Evolutionary conservation across 2,329 filamentous ascomycete genomes (phyloP).

Genomic region (Alternaria longipes): DNA sequence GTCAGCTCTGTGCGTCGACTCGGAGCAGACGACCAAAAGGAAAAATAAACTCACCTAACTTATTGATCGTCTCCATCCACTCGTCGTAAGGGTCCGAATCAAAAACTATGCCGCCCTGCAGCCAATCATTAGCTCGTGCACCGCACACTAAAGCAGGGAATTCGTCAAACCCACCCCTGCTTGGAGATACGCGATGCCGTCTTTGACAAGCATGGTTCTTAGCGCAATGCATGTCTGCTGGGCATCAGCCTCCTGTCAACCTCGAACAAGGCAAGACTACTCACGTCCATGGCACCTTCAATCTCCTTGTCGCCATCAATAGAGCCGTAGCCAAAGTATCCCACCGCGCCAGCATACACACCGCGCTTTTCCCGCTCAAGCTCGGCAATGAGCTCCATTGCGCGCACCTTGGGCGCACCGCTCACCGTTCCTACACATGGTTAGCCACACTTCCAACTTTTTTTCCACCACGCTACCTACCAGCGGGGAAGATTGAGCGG

Average conservation of each 20-base stretch:
- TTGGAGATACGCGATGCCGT: conserved; percentile 90
- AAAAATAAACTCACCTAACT: conserved; percentile 67
- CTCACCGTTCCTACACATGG: conserved; percentile 73
- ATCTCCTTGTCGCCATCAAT: conserved; percentile 69
- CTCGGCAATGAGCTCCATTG: conserved; percentile 97
- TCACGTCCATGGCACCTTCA: conserved; percentile 85
- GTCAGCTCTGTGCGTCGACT: conserved; percentile 30
- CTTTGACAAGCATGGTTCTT: conserved; percentile 93
- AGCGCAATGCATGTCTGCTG: conserved; percentile 71
- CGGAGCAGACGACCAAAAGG: conserved; percentile 1
- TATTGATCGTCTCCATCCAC: conserved; percentile 97
- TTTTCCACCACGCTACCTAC: conserved; percentile 50
- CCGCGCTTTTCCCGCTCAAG: conserved; percentile 93
- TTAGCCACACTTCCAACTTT: conserved; percentile 25
- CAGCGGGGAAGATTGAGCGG: conserved; percentile 94
- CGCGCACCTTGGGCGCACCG: conserved; percentile 92
- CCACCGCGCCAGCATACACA: conserved; percentile 93
- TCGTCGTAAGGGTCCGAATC: conserved; percentile 92
- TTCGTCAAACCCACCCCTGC: conserved; percentile 73
- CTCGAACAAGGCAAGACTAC: conserved; percentile 26
- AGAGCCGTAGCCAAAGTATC: conserved; percentile 90
- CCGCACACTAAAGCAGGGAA: conserved; percentile 24
- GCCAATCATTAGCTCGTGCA: conserved; percentile 31
- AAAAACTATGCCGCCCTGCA: conserved; percentile 49
- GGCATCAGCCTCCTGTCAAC: conserved; percentile 36